Percentiles rank a stretch among this genome's conserved stretches.
These are phyloP conservation scores for Citrullus mucosospermus DNA, from an alignment of 306 rosid species.

Conservation along the genomic window DNA sequence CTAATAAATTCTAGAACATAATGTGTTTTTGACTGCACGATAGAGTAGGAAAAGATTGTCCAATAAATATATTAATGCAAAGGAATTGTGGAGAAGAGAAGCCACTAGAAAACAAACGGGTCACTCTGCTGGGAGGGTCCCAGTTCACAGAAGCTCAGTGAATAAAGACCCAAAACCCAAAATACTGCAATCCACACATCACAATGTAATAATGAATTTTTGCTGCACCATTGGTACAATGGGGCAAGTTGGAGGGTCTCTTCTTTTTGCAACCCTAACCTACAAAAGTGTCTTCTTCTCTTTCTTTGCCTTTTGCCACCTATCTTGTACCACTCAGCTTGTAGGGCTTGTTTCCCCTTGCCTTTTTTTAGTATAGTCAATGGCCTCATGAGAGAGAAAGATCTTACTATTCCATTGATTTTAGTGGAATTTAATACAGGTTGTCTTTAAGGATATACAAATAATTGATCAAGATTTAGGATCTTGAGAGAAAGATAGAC, in stretches of 20 bases:
- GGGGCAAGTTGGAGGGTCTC: constrained; percentile 1
- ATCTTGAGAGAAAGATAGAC: not conserved
- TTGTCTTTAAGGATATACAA: not conserved
- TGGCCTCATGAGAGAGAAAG: not conserved
- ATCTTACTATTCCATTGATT: not conserved
- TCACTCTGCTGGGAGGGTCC: constrained; percentile 1
- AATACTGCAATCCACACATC: constrained; percentile 6
- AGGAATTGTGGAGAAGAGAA: not conserved
- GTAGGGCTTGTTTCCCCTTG: not conserved
- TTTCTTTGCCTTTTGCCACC: not conserved
- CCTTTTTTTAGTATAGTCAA: constrained; percentile 5
- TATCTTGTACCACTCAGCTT: not conserved
- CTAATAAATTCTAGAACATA: not conserved
- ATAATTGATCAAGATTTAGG: constrained; percentile 10
- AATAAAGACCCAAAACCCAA: constrained; percentile 1
- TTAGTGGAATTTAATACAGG: constrained; percentile 2
- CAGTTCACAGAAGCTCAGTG: constrained; percentile 2
- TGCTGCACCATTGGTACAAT: not conserved
- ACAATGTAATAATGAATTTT: not conserved
- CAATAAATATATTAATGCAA: not conserved
- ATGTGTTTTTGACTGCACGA: not conserved
- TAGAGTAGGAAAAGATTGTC: not conserved
- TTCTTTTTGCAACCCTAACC: constrained; percentile 6
- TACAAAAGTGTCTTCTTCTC: constrained; percentile 2
- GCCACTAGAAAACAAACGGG: not conserved